Conservation (phyloP, 495 filamentous ascomycete species). For the Penicillium malachiteum region DNA sequence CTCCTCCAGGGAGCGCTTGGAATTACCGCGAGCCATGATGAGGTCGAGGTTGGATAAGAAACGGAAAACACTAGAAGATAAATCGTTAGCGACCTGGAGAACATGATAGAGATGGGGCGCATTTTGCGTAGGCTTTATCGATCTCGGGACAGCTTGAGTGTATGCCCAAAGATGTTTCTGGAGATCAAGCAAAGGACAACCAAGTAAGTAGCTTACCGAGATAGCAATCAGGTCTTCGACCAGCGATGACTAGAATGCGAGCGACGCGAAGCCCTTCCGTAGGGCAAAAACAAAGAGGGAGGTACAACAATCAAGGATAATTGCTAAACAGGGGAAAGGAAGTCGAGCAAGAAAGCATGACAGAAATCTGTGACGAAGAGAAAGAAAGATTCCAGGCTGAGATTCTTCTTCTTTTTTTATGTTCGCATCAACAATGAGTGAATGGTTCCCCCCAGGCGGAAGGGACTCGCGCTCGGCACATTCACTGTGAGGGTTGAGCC, state of each 20-base stretch:
- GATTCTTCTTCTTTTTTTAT: neutral
- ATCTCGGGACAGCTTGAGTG: too few relatives aligned
- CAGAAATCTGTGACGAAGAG: too few relatives aligned
- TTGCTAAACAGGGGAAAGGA: conserved; percentile 11
- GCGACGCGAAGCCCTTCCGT: conserved; percentile 1
- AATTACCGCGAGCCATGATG: conserved; percentile 24
- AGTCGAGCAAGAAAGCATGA: too few relatives aligned
- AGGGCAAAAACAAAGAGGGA: neutral
- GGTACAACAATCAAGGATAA: conserved; percentile 8
- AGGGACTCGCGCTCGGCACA: conserved; percentile 21
- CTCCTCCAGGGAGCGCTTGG: conserved; percentile 70
- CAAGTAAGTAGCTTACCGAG: conserved; percentile 10
- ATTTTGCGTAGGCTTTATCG: too few relatives aligned
- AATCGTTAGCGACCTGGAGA: neutral
- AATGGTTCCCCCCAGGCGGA: conserved; percentile 20
- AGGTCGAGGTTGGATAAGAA: conserved; percentile 16
- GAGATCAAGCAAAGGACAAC: neutral
- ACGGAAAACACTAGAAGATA: neutral
- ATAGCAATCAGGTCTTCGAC: conserved; percentile 9
- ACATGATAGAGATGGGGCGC: too few relatives aligned
- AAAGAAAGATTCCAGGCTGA: neutral
- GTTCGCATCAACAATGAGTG: conserved; percentile 16
- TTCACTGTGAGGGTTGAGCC: conserved; percentile 18
- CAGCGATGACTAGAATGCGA: conserved; percentile 9
- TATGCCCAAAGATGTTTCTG: too few relatives aligned